Percentiles rank a stretch among this genome's conserved stretches.
phyloP scores from a whole-genome alignment of 441 rosid species.

The Flueggea neowawraea region DNA sequence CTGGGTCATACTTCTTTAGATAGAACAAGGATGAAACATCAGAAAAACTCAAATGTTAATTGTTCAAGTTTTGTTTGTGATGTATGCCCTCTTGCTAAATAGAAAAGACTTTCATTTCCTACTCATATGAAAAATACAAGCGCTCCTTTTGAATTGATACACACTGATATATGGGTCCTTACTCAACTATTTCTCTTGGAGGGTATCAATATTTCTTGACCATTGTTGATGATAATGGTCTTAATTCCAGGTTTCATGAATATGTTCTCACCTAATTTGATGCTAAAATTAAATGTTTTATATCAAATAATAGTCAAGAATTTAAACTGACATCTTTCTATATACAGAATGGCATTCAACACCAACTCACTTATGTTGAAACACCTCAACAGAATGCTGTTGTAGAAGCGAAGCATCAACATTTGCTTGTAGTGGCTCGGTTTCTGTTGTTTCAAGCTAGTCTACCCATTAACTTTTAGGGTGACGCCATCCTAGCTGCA shows the following conservation, averaged over 20 bases:
- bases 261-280: background rate
- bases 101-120: background rate
- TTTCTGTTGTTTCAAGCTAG: background rate
- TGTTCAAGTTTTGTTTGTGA: background rate
- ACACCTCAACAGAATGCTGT: background rate
- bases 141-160: background rate
- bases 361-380: too few relatives aligned
- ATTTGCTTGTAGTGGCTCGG: background rate
- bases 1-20: too few relatives aligned
- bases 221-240: slow-evolving; percentile 1
- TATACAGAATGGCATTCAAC: background rate
- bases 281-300: background rate
- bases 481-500: background rate
- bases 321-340: background rate
- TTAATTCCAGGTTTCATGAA: background rate
- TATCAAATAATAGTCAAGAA: background rate
- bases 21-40: too few relatives aligned
- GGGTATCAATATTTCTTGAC: background rate
- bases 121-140: background rate
- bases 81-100: background rate
- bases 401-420: slow-evolving; percentile 3
- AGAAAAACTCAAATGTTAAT: too few relatives aligned
- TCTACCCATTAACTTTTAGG: background rate
- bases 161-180: background rate
- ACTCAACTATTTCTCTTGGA: too few relatives aligned